A percentile compares a stretch with the other conserved stretches of the same genome.
Evolutionary conservation across 495 filamentous ascomycete species (phyloP).

Genomic region (Xylaria longipes): DNA sequence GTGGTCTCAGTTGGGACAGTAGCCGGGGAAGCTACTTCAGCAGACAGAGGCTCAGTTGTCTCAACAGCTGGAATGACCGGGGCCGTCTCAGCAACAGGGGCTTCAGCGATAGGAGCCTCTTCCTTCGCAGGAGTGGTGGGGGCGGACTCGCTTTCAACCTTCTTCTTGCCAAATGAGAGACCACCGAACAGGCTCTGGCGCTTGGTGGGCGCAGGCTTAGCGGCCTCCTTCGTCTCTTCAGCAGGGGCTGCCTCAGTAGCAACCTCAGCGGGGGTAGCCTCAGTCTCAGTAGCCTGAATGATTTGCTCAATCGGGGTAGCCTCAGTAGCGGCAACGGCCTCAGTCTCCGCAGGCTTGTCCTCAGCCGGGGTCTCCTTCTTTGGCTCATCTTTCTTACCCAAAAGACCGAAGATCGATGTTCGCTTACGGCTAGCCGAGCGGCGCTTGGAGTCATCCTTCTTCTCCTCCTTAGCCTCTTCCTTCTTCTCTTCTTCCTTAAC

Average conservation of each 20-base stretch:
- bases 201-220: slow-evolving; percentile 50
- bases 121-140: slow-evolving; percentile 43
- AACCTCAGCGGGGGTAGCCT: slow-evolving; percentile 43
- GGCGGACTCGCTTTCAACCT: slow-evolving; percentile 45
- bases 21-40: slow-evolving; percentile 54
- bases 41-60: slow-evolving; percentile 58
- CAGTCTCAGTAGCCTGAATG: slow-evolving; percentile 39
- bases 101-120: slow-evolving; percentile 47
- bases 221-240: slow-evolving; percentile 42
- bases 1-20: slow-evolving; percentile 49
- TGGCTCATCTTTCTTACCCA: slow-evolving; percentile 76
- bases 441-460: slow-evolving; percentile 57
- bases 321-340: slow-evolving; percentile 43
- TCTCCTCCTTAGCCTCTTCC: slow-evolving; percentile 48
- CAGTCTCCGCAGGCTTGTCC: slow-evolving; percentile 47
- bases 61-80: slow-evolving; percentile 65
- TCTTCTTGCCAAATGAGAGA: slow-evolving; percentile 61
- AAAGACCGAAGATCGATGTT: slow-evolving; percentile 79
- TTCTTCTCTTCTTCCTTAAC: slow-evolving; percentile 50
- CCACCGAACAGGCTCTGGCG: slow-evolving; percentile 59
- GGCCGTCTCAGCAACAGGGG: slow-evolving; percentile 57
- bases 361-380: slow-evolving; percentile 64
- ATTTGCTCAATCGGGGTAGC: slow-evolving; percentile 35
- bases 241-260: slow-evolving; percentile 42
- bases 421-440: slow-evolving; percentile 91